phyloP scores from a whole-genome alignment of 805 yeast species.

The Saturnispora galanensis region DNA sequence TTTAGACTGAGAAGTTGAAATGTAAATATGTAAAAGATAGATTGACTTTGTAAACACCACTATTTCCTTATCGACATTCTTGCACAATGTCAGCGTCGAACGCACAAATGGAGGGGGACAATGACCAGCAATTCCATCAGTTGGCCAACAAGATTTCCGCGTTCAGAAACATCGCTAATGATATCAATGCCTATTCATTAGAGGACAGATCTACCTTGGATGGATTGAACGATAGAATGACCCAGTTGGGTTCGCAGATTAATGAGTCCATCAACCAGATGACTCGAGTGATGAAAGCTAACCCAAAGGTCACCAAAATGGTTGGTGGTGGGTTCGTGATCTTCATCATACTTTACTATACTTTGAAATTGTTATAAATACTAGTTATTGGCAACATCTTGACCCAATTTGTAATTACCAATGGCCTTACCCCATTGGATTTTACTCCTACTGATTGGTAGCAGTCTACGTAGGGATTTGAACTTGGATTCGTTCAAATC shows the following conservation, averaged over 20 bases:
- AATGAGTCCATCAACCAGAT: conserved; percentile 42
- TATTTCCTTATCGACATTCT: too few relatives aligned
- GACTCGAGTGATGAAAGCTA: conserved; percentile 46
- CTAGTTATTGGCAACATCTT: conserved; percentile 44
- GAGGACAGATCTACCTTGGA: conserved; percentile 37
- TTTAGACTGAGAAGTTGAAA: conserved; percentile 12
- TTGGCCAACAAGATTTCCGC: conserved; percentile 58
- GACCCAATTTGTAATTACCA: conserved; percentile 81
- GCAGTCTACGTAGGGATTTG: conserved; percentile 77
- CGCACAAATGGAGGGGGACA: conserved; percentile 30
- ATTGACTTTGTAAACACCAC: too few relatives aligned
- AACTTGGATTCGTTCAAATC: conserved; percentile 72
- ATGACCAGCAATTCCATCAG: conserved; percentile 52
- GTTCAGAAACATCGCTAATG: conserved; percentile 56
- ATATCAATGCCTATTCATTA: conserved; percentile 54
- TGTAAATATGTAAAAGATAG: background rate
- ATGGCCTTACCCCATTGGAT: conserved; percentile 94
- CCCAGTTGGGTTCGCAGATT: conserved; percentile 37
- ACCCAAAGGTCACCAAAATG: conserved; percentile 50
- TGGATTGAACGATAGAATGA: conserved; percentile 41
- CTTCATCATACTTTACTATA: conserved; percentile 48
- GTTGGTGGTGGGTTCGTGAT: conserved; percentile 45
- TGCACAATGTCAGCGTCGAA: too few relatives aligned
- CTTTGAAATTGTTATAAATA: conserved; percentile 35
- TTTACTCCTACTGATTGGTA: conserved; percentile 86